Evolutionary conservation across 148 eudicot species (phyloP), one percentile per base, ranked within the genome.

Genomic region (Arctostaphylos glauca): DNA sequence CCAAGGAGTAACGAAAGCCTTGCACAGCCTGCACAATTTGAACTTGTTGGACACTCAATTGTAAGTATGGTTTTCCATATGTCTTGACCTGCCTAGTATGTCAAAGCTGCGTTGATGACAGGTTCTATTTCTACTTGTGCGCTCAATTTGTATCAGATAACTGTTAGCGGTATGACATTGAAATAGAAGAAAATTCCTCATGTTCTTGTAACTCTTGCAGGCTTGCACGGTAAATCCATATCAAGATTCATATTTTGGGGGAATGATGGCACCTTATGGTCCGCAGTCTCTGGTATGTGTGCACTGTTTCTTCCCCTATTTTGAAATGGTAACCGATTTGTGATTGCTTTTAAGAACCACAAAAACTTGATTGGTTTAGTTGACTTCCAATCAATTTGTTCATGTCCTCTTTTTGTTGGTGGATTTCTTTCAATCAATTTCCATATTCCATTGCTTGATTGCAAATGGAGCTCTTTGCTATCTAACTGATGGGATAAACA

Each of bases 41-140:
- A 96, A 82, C 98, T 96, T 86, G 93, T 91, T 86, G 97, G 97
- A 19, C 98, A 93, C 85, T 90, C 98, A 74, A 83, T 96, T 84
- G 98, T 96, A 93, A 91, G 95, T 88, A 49, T 62, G 53, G 49
- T 56, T 81, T 67, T 62, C 4, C 44, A 59, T 6, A 5, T 60
- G 44, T 60, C 67, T 38, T 81, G 78, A 72, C 71, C 58, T 68
- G 68, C 23, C 50, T 68, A 41, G 73, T 64, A 7, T 55, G 54
- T 19, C 21, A 41, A 59, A 68, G 70, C 44, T n/a, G 46, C 31
- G 14, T 76, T 9, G 18, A 68, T 44, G 78, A 72, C 38, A 49
- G 66, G 52, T 23, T 73, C 73, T 53, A 76, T 23, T 41, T 58
- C 64, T 58, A 58, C 8, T 64, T 74, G 52, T 78, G 78, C 31